phyloP scores from a whole-genome alignment of 2,329 filamentous ascomycete species.

The Aspergillus novoparasiticus region DNA sequence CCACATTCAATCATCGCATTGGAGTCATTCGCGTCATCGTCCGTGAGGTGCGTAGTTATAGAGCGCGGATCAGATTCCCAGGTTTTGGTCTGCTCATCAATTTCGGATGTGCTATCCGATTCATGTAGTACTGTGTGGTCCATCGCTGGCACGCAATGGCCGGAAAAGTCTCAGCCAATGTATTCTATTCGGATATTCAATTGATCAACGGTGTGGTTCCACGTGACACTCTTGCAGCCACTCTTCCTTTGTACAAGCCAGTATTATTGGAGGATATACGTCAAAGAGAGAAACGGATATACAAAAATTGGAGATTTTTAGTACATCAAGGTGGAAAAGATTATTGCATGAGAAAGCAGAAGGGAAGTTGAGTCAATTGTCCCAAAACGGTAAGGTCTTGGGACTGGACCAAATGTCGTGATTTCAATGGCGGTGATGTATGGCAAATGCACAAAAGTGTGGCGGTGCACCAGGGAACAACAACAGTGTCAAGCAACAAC shows the following conservation, averaged over 20 bases:
- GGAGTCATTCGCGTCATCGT: slow-evolving; percentile 22
- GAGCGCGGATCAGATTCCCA: slow-evolving; percentile 35
- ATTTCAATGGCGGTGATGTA: slow-evolving; percentile 14
- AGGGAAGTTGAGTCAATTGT: slow-evolving; percentile 3
- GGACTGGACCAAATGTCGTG: slow-evolving; percentile 13
- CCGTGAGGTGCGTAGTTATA: slow-evolving; percentile 20
- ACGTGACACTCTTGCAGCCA: slow-evolving; percentile 5
- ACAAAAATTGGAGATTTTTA: not conserved
- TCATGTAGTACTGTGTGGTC: slow-evolving; percentile 33
- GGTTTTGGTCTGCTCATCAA: slow-evolving; percentile 37
- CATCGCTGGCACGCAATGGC: slow-evolving; percentile 29
- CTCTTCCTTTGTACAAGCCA: not conserved
- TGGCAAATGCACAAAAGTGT: slow-evolving; percentile 14
- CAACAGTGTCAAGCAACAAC: not conserved
- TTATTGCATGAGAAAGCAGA: not conserved
- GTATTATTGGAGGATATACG: not conserved
- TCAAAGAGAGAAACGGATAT: not conserved
- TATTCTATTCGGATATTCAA: slow-evolving; percentile 11
- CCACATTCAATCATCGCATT: slow-evolving; percentile 36
- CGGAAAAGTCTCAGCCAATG: slow-evolving; percentile 24
- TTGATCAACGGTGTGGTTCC: not conserved
- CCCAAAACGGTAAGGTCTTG: not conserved
- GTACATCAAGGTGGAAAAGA: not conserved
- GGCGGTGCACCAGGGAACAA: slow-evolving; percentile 29
- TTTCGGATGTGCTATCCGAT: slow-evolving; percentile 37